These are phyloP conservation scores for Podaxis sp. DNA, from an alignment of 768 basidiomycete genomes.

Conservation along the genomic window DNA sequence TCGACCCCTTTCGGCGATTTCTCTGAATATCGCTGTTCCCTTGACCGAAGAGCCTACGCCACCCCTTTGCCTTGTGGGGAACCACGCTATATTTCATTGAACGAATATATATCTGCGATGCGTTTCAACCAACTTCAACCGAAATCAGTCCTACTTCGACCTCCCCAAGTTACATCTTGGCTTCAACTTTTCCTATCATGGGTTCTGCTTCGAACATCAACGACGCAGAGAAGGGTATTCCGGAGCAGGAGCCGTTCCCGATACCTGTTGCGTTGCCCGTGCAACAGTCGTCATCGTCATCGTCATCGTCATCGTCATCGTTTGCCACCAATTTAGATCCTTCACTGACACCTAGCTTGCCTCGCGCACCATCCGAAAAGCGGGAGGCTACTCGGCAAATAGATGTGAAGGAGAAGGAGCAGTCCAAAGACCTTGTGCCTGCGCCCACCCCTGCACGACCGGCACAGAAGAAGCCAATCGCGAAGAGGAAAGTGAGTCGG, in stretches of 20 bases:
- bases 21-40: slow-evolving; percentile 30
- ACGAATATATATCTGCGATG: slow-evolving; percentile 24
- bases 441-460: neutral
- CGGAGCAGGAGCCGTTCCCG: slow-evolving; percentile 26
- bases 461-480: slow-evolving; percentile 10
- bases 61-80: slow-evolving; percentile 23
- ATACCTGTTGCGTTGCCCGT: slow-evolving; percentile 20
- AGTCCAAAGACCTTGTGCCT: neutral
- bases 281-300: slow-evolving; percentile 7
- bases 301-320: slow-evolving; percentile 13
- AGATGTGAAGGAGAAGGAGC: neutral
- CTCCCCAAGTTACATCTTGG: neutral
- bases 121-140: slow-evolving; percentile 14
- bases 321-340: slow-evolving; percentile 12
- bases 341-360: slow-evolving; percentile 3
- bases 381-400: neutral
- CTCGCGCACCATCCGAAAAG: neutral
- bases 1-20: slow-evolving; percentile 34
- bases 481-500: slow-evolving; percentile 36
- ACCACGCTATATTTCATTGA: slow-evolving; percentile 17
- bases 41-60: slow-evolving; percentile 28
- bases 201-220: slow-evolving; percentile 24
- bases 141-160: slow-evolving; percentile 4
- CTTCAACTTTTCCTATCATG: slow-evolving; percentile 13
- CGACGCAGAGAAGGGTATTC: slow-evolving; percentile 38